Conservation (phyloP, 2,329 filamentous ascomycete species). For the Penicillium sp. region DNA sequence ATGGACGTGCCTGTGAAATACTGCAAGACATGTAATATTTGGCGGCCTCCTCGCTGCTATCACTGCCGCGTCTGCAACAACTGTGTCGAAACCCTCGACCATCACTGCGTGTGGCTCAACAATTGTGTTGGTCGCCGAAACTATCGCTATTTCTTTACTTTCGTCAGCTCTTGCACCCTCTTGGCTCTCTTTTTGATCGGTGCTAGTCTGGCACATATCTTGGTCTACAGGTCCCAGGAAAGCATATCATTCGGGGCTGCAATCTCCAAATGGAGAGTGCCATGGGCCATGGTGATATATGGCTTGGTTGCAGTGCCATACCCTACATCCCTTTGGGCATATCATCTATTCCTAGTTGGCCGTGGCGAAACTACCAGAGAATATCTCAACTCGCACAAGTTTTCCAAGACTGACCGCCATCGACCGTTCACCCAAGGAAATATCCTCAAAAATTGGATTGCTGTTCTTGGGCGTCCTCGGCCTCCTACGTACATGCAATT, state of each 20-base stretch:
- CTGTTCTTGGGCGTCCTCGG: conserved; percentile 78
- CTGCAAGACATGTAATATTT: conserved; percentile 96
- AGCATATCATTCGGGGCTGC: conserved; percentile 66
- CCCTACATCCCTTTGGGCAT: conserved; percentile 77
- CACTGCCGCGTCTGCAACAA: conserved; percentile 97
- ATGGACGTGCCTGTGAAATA: conserved; percentile 99
- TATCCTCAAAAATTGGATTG: conserved; percentile 73
- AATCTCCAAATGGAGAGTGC: conserved; percentile 70
- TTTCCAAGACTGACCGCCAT: conserved; percentile 86
- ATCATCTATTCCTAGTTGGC: conserved; percentile 88
- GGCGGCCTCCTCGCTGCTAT: conserved; percentile 92
- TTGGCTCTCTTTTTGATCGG: conserved; percentile 74
- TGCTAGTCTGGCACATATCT: conserved; percentile 75
- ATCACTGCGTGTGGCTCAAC: conserved; percentile 98
- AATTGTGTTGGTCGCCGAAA: conserved; percentile 97
- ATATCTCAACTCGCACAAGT: conserved; percentile 95
- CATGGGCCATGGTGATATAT: conserved; percentile 88
- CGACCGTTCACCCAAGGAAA: conserved; percentile 81
- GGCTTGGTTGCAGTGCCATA: conserved; percentile 73
- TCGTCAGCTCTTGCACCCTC: conserved; percentile 76
- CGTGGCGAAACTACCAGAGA: conserved; percentile 94
- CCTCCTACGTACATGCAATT: conserved; percentile 88
- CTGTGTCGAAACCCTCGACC: conserved; percentile 94
- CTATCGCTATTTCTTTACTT: conserved; percentile 96
- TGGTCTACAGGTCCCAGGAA: conserved; percentile 67